phyloP scores from a whole-genome alignment of 1,284 basidiomycete species.

The Psilocybe mexicana region DNA sequence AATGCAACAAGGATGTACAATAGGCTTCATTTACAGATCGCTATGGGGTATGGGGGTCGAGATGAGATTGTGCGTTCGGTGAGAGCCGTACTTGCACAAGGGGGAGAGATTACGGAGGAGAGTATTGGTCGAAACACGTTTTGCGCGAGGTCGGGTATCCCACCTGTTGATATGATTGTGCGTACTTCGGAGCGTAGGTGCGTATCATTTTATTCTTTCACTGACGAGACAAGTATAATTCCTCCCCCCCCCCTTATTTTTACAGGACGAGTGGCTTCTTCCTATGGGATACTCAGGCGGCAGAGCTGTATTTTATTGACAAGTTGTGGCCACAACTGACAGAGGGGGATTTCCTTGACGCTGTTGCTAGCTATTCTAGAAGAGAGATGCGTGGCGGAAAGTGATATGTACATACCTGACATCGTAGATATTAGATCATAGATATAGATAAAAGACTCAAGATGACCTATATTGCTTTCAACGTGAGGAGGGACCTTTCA shows the following conservation, averaged over 20 bases:
- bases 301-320: conserved; percentile 1
- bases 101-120: background rate
- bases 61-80: conserved; percentile 3
- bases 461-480: too few species aligned
- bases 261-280: conserved; percentile 2
- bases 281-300: conserved; percentile 2
- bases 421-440: too few species aligned
- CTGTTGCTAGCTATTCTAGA: background rate
- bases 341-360: background rate
- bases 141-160: background rate
- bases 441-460: too few species aligned
- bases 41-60: conserved; percentile 1
- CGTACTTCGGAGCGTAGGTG: conserved; percentile 1
- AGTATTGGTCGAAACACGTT: background rate
- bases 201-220: background rate
- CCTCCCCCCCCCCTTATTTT: background rate
- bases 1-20: background rate
- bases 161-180: background rate
- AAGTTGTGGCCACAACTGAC: conserved; percentile 4
- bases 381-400: background rate
- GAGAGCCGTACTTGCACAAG: background rate
- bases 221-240: background rate
- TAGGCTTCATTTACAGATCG: background rate
- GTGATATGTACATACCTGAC: background rate
- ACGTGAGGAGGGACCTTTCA: too few species aligned